A percentile compares a stretch with the other conserved stretches of the same genome.
Evolutionary conservation across 257 asterid genomes (phyloP).

Genomic region (Echium plantagineum): DNA sequence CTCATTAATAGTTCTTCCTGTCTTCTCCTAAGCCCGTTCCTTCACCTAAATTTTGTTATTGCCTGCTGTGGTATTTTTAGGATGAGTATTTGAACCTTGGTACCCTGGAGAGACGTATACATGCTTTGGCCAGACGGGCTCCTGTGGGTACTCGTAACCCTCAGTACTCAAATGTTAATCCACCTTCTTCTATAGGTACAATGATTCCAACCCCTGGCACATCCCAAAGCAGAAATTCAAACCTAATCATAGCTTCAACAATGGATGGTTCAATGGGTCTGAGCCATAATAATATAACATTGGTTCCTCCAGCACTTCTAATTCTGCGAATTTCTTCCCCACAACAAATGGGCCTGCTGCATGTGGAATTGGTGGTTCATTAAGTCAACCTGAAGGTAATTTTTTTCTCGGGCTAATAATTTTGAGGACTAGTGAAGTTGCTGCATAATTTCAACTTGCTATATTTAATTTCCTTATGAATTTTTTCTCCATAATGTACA

Average conservation of each 20-base stretch:
- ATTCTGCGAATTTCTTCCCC: conserved; percentile 52
- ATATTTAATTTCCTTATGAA: conserved; percentile 38
- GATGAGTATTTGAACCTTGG: conserved; percentile 69
- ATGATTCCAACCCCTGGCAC: conserved; percentile 99
- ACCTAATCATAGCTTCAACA: conserved; percentile 38
- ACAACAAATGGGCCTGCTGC: conserved; percentile 44
- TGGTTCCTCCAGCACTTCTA: conserved; percentile 39
- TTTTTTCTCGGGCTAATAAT: conserved; percentile 4
- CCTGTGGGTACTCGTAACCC: conserved; percentile 51
- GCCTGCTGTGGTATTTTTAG: conserved; percentile 21
- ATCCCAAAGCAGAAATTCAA: conserved; percentile 55
- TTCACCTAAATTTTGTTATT: neutral
- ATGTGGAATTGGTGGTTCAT: conserved; percentile 27
- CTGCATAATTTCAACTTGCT: conserved; percentile 11
- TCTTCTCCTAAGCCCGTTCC: neutral
- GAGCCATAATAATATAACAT: conserved; percentile 29
- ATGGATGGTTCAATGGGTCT: conserved; percentile 45
- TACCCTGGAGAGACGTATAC: conserved; percentile 73
- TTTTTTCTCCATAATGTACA: conserved; percentile 37
- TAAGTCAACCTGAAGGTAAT: conserved; percentile 32
- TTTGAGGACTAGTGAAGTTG: conserved; percentile 6
- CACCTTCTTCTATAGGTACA: conserved; percentile 59
- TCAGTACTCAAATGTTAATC: conserved; percentile 46
- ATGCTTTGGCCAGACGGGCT: conserved; percentile 32
- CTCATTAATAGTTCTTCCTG: neutral